Conservation (phyloP, 108 stramenopile species). For the Cylindrotheca fusiformis region DNA sequence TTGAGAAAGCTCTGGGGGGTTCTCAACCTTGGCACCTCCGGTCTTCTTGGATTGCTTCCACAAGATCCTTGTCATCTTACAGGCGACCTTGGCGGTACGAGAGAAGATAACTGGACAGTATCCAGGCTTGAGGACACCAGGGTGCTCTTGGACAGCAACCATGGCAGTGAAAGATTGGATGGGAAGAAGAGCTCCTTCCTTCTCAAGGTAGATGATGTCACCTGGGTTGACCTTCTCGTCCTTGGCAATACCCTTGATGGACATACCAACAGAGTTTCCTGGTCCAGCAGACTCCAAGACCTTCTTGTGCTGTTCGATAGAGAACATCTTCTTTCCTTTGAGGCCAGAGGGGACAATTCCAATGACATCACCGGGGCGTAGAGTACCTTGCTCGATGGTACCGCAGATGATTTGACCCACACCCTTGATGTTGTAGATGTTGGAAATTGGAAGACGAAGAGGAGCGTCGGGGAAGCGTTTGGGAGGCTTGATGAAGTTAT, state of each 20-base stretch:
- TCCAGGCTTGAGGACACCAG: conserved; percentile 82
- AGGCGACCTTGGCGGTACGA: conserved; percentile 87
- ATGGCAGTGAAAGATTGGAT: conserved; percentile 77
- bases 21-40: conserved; percentile 78
- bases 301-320: conserved; percentile 82
- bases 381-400: conserved; percentile 76
- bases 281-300: conserved; percentile 62
- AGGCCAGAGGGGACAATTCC: conserved; percentile 62
- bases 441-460: conserved; percentile 75
- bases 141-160: conserved; percentile 81
- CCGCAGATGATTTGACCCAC: conserved; percentile 78
- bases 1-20: conserved; percentile 76
- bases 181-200: conserved; percentile 66
- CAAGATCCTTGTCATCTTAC: conserved; percentile 87
- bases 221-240: conserved; percentile 76
- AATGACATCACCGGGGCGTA: conserved; percentile 63
- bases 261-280: conserved; percentile 79
- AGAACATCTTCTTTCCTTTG: conserved; percentile 74
- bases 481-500: conserved; percentile 73
- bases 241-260: conserved; percentile 80
- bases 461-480: conserved; percentile 50
- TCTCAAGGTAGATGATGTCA: conserved; percentile 75
- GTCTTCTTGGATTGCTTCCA: conserved; percentile 90
- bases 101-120: conserved; percentile 78
- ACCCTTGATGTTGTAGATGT: conserved; percentile 82